A percentile compares a stretch with the other conserved stretches of the same genome.
phyloP scores from a whole-genome alignment of 257 asterid species.

The Paraleonurus japonicus region DNA sequence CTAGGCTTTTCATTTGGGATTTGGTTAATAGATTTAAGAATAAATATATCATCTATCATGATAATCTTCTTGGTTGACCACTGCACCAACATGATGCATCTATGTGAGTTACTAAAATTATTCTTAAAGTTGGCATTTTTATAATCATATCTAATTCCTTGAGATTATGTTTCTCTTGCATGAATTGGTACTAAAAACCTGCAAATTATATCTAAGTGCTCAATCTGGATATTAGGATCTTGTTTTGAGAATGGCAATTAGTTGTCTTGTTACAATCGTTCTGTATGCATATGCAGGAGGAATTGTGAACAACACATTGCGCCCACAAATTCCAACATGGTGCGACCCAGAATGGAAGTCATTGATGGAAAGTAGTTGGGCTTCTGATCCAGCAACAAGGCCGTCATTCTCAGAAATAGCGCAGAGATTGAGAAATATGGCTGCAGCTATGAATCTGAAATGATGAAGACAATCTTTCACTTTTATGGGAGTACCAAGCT shows the following conservation, averaged over 20 bases:
- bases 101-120: background rate
- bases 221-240: background rate
- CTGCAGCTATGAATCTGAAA: slow-evolving; percentile 93
- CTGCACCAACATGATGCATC: background rate
- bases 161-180: background rate
- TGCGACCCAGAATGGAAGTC: slow-evolving; percentile 99
- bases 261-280: background rate
- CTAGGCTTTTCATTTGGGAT: background rate
- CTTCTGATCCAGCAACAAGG: slow-evolving; percentile 65
- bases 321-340: slow-evolving; percentile 95
- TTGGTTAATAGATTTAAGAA: background rate
- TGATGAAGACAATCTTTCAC: slow-evolving; percentile 32
- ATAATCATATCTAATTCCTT: background rate
- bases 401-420: slow-evolving; percentile 93
- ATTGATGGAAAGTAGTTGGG: slow-evolving; percentile 93
- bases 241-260: background rate
- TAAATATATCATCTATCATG: background rate
- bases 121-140: background rate
- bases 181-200: background rate
- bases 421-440: slow-evolving; percentile 87
- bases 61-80: background rate
- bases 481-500: slow-evolving; percentile 14
- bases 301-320: slow-evolving; percentile 80
- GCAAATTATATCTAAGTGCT: background rate
- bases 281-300: slow-evolving; percentile 54